Conservation (phyloP, 306 rosid genomes). For the Abrus pulchellus region DNA sequence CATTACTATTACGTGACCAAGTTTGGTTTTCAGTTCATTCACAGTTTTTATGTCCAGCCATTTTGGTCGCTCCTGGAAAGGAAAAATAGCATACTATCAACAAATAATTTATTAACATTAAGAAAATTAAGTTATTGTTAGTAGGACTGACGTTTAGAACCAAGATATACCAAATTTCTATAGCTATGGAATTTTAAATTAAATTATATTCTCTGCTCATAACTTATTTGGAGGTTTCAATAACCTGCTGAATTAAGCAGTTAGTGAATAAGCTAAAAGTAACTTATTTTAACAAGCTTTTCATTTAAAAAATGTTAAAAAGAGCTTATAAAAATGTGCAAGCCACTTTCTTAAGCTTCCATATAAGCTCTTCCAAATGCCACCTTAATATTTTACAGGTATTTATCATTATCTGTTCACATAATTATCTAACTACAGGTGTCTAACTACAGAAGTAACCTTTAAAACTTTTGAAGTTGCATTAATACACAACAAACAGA, state of each 20-base stretch:
- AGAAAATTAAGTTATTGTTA: not conserved
- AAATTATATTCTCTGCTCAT: not conserved
- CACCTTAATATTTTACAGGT: not conserved
- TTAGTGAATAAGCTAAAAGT: not conserved
- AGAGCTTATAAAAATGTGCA: not conserved
- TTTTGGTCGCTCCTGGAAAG: constrained; percentile 81
- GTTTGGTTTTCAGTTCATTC: constrained; percentile 87
- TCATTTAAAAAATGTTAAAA: not conserved
- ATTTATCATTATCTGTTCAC: not conserved
- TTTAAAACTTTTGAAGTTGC: not conserved
- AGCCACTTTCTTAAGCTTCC: not conserved
- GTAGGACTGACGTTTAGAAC: not conserved
- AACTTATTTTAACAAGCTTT: not conserved
- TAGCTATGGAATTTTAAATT: constrained; percentile 13
- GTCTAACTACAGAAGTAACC: not conserved
- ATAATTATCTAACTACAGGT: not conserved
- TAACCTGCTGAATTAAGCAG: not conserved
- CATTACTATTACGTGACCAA: constrained; percentile 98
- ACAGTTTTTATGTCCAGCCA: constrained; percentile 83
- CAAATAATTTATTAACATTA: not conserved
- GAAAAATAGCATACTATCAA: constrained; percentile 29
- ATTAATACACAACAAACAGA: not conserved
- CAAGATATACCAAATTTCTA: not conserved
- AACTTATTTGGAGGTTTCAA: not conserved
- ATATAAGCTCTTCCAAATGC: not conserved